These are phyloP conservation scores for Primulina eburnea DNA, from an alignment of 257 asterid species.

Conservation along the genomic window DNA sequence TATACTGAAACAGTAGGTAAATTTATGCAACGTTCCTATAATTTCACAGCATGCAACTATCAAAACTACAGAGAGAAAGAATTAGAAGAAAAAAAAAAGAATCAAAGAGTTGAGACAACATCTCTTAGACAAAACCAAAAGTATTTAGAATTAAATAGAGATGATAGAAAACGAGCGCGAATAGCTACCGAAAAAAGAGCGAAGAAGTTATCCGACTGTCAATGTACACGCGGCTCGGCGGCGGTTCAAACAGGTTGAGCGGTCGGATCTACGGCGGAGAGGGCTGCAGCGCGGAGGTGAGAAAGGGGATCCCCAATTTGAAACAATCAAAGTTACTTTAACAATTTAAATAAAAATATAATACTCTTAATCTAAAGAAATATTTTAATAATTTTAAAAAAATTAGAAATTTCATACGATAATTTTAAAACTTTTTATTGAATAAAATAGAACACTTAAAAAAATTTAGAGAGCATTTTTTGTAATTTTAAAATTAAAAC, in stretches of 20 bases:
- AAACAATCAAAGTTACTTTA: neutral
- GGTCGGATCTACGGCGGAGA: conserved; percentile 25
- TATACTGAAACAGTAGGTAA: neutral
- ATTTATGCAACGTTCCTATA: neutral
- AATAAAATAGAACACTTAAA: too few relatives aligned
- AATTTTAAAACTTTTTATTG: too few relatives aligned
- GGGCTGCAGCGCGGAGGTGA: conserved; percentile 25
- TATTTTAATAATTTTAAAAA: too few relatives aligned
- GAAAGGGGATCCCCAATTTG: neutral
- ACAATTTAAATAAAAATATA: too few relatives aligned
- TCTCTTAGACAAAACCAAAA: neutral
- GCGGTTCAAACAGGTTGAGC: conserved; percentile 8
- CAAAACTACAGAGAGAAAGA: neutral
- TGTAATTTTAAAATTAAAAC: too few relatives aligned
- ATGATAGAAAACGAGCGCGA: conserved; percentile 5
- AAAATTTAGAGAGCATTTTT: too few relatives aligned
- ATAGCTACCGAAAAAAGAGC: neutral
- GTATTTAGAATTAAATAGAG: neutral
- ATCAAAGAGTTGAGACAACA: neutral
- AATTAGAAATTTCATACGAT: too few relatives aligned
- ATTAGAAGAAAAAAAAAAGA: neutral
- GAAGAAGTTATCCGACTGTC: conserved; percentile 10
- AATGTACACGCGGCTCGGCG: conserved; percentile 18
- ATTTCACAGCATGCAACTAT: neutral
- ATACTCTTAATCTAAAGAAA: too few relatives aligned